A percentile compares a stretch with the other conserved stretches of the same genome.
phyloP scores from a whole-genome alignment of 495 filamentous ascomycete genomes.

The Penicillium flavigenum region DNA sequence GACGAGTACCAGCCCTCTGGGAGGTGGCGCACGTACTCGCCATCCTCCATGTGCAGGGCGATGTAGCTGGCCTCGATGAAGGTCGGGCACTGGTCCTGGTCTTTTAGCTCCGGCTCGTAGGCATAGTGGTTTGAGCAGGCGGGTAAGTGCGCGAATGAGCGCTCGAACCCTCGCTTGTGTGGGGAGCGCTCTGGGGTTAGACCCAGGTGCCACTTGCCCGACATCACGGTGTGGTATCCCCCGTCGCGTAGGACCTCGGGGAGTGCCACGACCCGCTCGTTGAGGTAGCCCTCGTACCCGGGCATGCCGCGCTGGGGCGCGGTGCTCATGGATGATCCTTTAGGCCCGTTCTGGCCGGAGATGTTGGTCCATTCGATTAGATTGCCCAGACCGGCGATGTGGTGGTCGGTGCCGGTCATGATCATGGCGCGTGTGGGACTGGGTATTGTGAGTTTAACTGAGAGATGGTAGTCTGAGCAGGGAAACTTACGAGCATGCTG shows the following conservation, averaged over 20 bases:
- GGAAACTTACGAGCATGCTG: constrained; percentile 55
- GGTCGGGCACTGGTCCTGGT: constrained; percentile 45
- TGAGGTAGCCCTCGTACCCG: constrained; percentile 65
- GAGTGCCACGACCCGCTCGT: constrained; percentile 59
- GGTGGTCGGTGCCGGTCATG: constrained; percentile 49
- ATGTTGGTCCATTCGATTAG: constrained; percentile 52
- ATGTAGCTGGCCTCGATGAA: constrained; percentile 54
- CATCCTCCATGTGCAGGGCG: constrained; percentile 60
- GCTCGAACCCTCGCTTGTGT: constrained; percentile 44
- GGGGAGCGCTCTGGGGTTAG: constrained; percentile 47
- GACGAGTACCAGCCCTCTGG: constrained; percentile 58
- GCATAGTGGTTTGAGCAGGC: constrained; percentile 63
- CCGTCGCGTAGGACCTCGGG: constrained; percentile 61
- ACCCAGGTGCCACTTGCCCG: constrained; percentile 58
- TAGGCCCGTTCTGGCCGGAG: constrained; percentile 46
- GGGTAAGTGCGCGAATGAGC: constrained; percentile 53
- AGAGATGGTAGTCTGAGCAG: not conserved
- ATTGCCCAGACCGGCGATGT: constrained; percentile 48
- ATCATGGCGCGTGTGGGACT: constrained; percentile 62
- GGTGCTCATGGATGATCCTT: constrained; percentile 43
- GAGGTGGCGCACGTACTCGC: constrained; percentile 52
- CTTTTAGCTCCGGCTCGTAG: constrained; percentile 54
- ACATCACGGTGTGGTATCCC: constrained; percentile 63
- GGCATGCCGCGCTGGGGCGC: constrained; percentile 56
- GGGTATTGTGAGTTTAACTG: not conserved